Evolutionary conservation across 2,329 filamentous ascomycete species (phyloP), one percentile per base, ranked within the genome.

Genomic region (Chaetothyriales sp.): DNA sequence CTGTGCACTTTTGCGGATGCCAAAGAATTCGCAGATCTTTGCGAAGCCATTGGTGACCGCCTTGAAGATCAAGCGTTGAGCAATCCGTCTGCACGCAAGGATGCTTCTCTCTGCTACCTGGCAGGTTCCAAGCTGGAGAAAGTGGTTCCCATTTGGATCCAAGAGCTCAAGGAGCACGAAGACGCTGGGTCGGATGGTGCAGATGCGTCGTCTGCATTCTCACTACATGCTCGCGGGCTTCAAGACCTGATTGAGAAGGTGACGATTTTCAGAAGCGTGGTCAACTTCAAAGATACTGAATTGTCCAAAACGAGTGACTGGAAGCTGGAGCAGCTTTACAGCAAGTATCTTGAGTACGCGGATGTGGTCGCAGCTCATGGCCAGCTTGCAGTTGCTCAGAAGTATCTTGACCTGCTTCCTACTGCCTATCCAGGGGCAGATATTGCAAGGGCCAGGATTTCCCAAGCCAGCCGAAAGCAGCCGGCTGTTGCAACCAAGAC

Each of bases 211-310:
- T 90, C 86, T 19, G 85, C 81, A 53, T 98, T 95, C 70, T 94
- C 90, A 0, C 82, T 97, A 48, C 92, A 97, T 63, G 89, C 90
- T 51, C 82, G 82, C 56, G 84, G 85, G 46, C 73, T 98, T 44
- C 92, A 97, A 68, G 83, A 86, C 59, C 90, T 98, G 64, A 94
- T 98, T 56, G 92, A 98, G 71, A 98, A 98, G 75, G 92, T 98
- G 46, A 94, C 89, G 0, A 80, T 98, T 50, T 98, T 98, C 81
- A 84, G 92, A 51, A 80, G 92, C 60, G 89, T 95, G 44, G 89
- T 89, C 56, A 89, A 90, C 64, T 98, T 95, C 73, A 73, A 85
- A 61, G 92, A 98, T 65, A 69, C 71, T 7, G 89, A 95, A 64
- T 79, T 80, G 57, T 54, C 59, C 19, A 78, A 86, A 60, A 75